Base-by-base conservation (phyloP, 306 rosid genomes). In the Vachellia pachyceras region DNA sequence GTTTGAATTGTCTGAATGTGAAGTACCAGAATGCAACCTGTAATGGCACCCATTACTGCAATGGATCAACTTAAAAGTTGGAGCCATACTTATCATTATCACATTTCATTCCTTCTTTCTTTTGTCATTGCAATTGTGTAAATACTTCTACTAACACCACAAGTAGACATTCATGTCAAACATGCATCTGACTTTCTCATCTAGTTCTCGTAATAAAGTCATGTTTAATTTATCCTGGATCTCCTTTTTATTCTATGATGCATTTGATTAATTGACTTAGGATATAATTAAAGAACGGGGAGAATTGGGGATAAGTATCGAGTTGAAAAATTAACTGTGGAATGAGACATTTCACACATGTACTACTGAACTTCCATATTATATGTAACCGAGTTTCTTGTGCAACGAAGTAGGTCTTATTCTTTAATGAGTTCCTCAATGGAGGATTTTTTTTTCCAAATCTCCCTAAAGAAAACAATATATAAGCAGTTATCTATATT, bases 21-120 rank as follows among this genome's bases (percentile, higher is more conserved):
- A 92, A 93, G 80, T 85, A 66, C 83, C 92, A 79, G 73, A 88
- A 88, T 78, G 88, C 68, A 14, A 88, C 82, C 82, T 77, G 89
- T 91, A 93, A 93, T 82, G 98, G 98, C 78, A 33, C 89, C 88
- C 97, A 90, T 80, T 76, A 85, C 84, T 93, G 98, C 91, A 93
- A 96, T 80, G 98, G 99, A 11, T 85, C 90, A 88, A 83, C 94
- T 80, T 92, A 55, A 55, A 55, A 89, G 79, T 72, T 81, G 57
- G 68, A 76, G 57, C 77, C 77, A 79, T 52, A 78, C 86, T 78
- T 86, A 75, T 82, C 72, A 80, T 2, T 76, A 77, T 75, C 72
- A 80, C 3, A 79, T 86, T 88, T 81, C 71, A 45, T 82, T 71
- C 23, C 60, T 42, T 68, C 22, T 78, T 81, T 80, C 79, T 84